A percentile compares a stretch with the other conserved stretches of the same genome.
These are phyloP conservation scores for Claviceps pusilla DNA, from an alignment of 2,329 filamentous ascomycete species.

Conservation along the genomic window DNA sequence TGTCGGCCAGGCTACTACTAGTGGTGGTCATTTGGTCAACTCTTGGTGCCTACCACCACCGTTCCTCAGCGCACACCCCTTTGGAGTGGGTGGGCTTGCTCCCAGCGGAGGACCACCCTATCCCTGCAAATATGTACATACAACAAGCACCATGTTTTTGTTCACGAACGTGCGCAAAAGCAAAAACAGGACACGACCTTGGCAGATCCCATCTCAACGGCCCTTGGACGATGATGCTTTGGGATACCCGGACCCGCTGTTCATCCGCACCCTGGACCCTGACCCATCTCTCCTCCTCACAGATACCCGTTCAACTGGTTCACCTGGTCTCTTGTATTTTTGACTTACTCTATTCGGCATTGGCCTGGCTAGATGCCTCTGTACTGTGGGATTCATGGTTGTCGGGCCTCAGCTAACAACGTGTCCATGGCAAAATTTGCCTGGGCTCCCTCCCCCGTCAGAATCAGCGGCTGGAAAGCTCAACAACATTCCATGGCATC, in stretches of 20 bases:
- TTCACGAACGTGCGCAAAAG: not conserved
- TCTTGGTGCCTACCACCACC: not conserved
- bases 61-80: conserved; percentile 1
- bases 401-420: not conserved
- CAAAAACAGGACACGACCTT: not conserved
- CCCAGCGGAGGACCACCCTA: not conserved
- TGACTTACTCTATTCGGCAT: conserved; percentile 2
- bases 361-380: not conserved
- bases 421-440: not conserved
- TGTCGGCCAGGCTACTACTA: not conserved
- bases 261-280: conserved; percentile 1
- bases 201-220: conserved; percentile 7
- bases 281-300: conserved; percentile 3
- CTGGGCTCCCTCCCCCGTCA: not conserved
- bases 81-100: not conserved
- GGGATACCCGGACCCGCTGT: conserved; percentile 1
- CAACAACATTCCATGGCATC: not conserved
- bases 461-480: not conserved
- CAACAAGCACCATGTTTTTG: not conserved
- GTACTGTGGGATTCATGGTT: not conserved
- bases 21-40: not conserved
- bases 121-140: not conserved
- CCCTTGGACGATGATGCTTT: conserved; percentile 2
- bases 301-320: conserved; percentile 5
- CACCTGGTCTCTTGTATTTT: conserved; percentile 1